Percentiles rank a stretch among this genome's conserved stretches.
Conservation (phyloP, 345 rosid genomes). For the Aegle marmelos region DNA sequence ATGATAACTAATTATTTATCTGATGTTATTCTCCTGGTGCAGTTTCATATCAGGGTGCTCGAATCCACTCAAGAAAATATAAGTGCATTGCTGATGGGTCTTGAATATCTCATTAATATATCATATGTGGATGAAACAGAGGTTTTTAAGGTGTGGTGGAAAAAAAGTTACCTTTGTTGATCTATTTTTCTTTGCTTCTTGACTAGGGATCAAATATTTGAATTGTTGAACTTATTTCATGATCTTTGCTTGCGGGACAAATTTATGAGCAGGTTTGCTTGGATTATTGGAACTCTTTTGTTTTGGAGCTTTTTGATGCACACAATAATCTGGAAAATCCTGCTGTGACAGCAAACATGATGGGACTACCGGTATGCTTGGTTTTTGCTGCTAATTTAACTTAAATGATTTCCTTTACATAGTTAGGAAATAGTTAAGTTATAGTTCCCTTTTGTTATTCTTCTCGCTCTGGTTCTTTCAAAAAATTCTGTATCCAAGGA, state of each 20-base stretch:
- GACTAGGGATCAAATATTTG: not conserved
- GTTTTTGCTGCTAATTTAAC: not conserved
- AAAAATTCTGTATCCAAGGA: not conserved
- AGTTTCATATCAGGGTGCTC: constrained; percentile 84
- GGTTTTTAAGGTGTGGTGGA: constrained; percentile 81
- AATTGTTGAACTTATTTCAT: not conserved
- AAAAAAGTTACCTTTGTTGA: not conserved
- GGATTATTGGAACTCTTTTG: constrained; percentile 97
- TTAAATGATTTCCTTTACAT: not conserved
- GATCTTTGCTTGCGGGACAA: not conserved
- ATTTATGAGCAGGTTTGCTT: constrained; percentile 73
- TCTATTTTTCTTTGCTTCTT: not conserved
- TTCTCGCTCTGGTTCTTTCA: not conserved
- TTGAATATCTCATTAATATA: constrained; percentile 82
- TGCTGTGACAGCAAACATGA: constrained; percentile 63
- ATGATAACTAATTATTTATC: not conserved
- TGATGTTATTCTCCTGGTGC: constrained; percentile 22
- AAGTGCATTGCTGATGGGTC: constrained; percentile 66
- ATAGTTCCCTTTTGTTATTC: not conserved
- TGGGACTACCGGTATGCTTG: constrained; percentile 71
- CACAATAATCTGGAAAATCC: constrained; percentile 82
- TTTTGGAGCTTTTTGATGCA: constrained; percentile 86
- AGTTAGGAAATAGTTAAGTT: not conserved
- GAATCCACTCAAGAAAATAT: constrained; percentile 74
- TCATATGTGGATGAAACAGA: constrained; percentile 99